A percentile compares a stretch with the other conserved stretches of the same genome.
Conservation (phyloP, 345 rosid genomes). For the Gossypium australe region DNA sequence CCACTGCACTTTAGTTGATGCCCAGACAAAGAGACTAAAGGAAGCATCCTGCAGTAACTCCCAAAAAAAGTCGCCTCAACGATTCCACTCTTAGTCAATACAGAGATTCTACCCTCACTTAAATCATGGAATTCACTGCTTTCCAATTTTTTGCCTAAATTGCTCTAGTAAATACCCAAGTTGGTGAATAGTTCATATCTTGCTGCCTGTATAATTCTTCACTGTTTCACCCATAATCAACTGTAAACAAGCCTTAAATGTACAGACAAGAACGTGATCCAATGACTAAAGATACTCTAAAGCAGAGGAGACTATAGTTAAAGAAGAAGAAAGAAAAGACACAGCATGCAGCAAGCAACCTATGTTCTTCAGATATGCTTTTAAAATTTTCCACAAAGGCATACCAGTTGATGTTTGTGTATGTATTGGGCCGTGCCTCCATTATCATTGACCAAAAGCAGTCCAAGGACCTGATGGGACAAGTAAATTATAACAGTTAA, state of each 20-base stretch:
- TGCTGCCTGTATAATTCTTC: background rate
- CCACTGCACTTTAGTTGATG: background rate
- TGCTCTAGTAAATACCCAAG: background rate
- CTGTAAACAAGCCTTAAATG: background rate
- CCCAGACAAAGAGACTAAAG: background rate
- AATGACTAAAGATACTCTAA: background rate
- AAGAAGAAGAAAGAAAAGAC: background rate
- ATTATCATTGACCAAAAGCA: slow-evolving; percentile 88
- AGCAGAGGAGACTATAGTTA: background rate
- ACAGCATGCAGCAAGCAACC: background rate
- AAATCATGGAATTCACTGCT: background rate
- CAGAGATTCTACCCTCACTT: background rate
- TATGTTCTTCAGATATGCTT: slow-evolving; percentile 7
- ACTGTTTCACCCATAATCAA: background rate
- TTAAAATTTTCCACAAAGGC: slow-evolving; percentile 13
- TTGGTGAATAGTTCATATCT: background rate
- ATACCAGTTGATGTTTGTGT: slow-evolving; percentile 93
- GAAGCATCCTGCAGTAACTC: background rate
- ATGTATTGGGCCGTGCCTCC: slow-evolving; percentile 92
- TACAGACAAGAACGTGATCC: background rate
- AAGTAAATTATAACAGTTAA: slow-evolving; percentile 5
- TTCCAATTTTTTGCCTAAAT: background rate
- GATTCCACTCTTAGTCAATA: background rate
- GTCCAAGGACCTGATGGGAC: slow-evolving; percentile 76
- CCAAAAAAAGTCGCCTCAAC: background rate